Evolutionary conservation across 208 protist species (phyloP), one percentile per base, ranked within the genome.

Genomic region (Trypanosoma melophagium): DNA sequence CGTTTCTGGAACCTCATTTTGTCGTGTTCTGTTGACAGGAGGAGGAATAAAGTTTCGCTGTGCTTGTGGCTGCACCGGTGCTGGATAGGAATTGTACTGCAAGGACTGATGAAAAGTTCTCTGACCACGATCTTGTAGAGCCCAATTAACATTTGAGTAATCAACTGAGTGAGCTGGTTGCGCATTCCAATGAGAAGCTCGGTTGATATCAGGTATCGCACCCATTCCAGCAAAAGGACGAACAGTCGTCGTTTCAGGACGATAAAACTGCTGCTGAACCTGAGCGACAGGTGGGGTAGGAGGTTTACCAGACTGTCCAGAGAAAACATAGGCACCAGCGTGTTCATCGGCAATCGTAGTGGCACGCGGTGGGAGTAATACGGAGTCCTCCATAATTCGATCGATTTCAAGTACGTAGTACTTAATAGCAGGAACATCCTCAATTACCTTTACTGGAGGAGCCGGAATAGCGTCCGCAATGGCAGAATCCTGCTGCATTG

Each of bases 361-460:
- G 54, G 75, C 67, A 62, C 60, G 69, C 25, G 56, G 44, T n/a
- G 84, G 84, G 24, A 89, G 62, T 44, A 81, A 65, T 40, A 84
- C 65, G 14, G 60, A 49, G 49, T 74, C 83, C 21, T 76, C 70
- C n/a, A 52, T n/a, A 24, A 86, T 70, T 35, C 84, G 68, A 49
- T 89, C 84, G 57, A 89, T 82, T 54, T 89, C 84, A 42, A 89
- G 77, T 22, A 89, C 75, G 69, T 89, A 86, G 59, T 86, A 83
- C 61, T 72, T 64, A 19, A 74, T 58, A 31, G 71, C 21, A 55
- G 72, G 60, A 13, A 63, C 24, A 13, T 67, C 69, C 47, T 75
- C 65, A 16, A 72, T 31, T 51, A 67, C 76, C 17, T 74, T 66
- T 31, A 82, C 76, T 24, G 14, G 59, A 16, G 52, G 7, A 35